Base-by-base conservation (phyloP, 768 basidiomycete species). In the Suillus lakei region DNA sequence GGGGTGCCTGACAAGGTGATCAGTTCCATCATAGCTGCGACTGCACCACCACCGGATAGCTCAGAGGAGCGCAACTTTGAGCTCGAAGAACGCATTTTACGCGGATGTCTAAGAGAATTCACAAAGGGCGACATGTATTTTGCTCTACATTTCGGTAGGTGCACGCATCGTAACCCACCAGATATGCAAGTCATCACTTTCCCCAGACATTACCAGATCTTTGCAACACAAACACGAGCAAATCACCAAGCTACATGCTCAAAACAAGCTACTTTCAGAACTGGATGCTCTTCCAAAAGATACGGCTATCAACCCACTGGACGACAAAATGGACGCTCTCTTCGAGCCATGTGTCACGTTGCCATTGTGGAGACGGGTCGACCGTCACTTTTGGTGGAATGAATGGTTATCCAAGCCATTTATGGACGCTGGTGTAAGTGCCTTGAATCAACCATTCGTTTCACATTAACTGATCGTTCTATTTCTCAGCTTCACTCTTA, bases 381-480 rank as follows among this genome's bases (percentile, higher is more conserved):
- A 98, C 70, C 84, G 85, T 55, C 90, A 92, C 50, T 99, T 94
- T 75, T 99, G 96, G 92, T 99, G 96, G 95, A 99, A 99, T 72
- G 93, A 95, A 71, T 89, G 88, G 84, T 83, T 99, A 64, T 84
- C 87, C 32, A 91, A 91, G 68, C 90, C 93, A 2, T 91, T 99
- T 68, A 81, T 95, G 44, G 94, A 98, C 66, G 90, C 90, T 53
- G 95, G 96, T 26, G 95, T 95, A 78, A 64, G 86, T 78, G 18
- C 21, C 48, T 30, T 62, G 26, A 34, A 32, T 46, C 53, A 64
- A 62, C 28, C 43, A 53, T 61, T 44, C 55, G 61, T 36, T 34
- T 21, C 39, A 12, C 7, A 0, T 43, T 54, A 34, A 56, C 12
- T 36, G 15, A 46, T 56, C 66, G n/a, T 39, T 44, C 30, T 13